Evolutionary conservation across 1,139 yeast species (phyloP).

Genomic region (Maudiozyma humilis): DNA sequence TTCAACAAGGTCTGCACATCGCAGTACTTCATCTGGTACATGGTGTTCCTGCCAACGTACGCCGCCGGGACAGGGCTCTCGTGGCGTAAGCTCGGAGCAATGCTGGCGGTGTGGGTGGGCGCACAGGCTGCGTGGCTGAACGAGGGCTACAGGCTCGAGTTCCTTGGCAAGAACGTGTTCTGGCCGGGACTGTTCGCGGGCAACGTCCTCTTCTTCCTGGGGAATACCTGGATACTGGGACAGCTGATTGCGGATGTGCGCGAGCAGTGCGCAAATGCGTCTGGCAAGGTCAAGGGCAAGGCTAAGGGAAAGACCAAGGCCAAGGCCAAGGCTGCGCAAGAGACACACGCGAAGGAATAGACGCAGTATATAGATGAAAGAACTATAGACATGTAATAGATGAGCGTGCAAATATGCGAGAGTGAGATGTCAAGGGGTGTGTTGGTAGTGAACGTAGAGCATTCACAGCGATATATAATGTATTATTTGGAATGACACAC

Average conservation of each 20-base stretch:
- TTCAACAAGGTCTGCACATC: slow-evolving; percentile 94
- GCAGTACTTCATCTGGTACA: slow-evolving; percentile 87
- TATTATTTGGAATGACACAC: too few species aligned
- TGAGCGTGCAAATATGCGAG: too few species aligned
- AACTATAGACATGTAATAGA: too few species aligned
- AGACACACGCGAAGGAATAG: too few species aligned
- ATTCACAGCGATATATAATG: too few species aligned
- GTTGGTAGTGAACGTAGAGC: too few species aligned
- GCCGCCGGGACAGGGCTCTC: slow-evolving; percentile 35
- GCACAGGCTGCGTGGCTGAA: slow-evolving; percentile 75
- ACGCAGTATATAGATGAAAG: too few species aligned
- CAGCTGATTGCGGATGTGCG: slow-evolving; percentile 36
- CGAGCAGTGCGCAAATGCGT: too few species aligned
- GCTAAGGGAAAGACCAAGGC: not conserved
- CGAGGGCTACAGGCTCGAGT: slow-evolving; percentile 74
- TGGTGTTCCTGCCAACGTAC: slow-evolving; percentile 72
- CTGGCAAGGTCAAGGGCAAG: not conserved
- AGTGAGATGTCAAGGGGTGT: too few species aligned
- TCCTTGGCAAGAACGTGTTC: slow-evolving; percentile 62
- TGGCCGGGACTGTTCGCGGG: slow-evolving; percentile 53
- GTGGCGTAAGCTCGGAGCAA: slow-evolving; percentile 33
- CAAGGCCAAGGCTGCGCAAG: too few species aligned
- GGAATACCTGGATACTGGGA: slow-evolving; percentile 59
- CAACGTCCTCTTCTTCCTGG: slow-evolving; percentile 56
- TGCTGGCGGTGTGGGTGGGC: slow-evolving; percentile 51